Base-by-base conservation (phyloP, 1,284 basidiomycete species). In the Microbotryum saponariae region DNA sequence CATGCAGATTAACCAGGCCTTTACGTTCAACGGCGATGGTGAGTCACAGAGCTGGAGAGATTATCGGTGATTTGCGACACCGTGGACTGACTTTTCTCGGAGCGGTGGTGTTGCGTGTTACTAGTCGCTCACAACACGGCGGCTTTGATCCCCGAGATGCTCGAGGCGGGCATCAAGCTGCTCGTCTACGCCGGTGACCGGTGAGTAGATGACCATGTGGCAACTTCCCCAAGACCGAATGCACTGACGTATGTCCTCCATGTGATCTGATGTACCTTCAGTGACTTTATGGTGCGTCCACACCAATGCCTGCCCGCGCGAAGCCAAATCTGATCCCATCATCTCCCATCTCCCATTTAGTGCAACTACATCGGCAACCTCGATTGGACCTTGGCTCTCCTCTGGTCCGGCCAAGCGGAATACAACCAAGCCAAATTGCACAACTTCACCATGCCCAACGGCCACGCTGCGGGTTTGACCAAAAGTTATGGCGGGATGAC, bases 131-230 rank as follows among this genome's bases (percentile, higher is more conserved):
- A 86, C 74, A 85, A 91, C 76, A 83, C 84, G 51, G 86, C 87
- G 7, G 76, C 76, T 21, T 79, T 92, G 7, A 79, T 94, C 14
- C 84, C 87, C 18, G 82, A 85, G 51, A 78, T 94, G 9, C 79
- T 93, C 58, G 82, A 88, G 60, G 82, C 83, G 62, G 88, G 87
- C 49, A 79, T 92, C 55, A 78, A 88, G 60, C 77, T 93, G 44
- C 77, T 92, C 47, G 84, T 91, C 45, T 92, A 91, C 72, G 87
- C 88, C 59, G 89, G 88, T 27, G 86, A 88, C 9, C 71, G 85
- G 87, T 80, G 91, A 92, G 75, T 85, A 86, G 78, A 86, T 76
- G 42, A 14, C 50, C 25, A 23, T 27, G 23, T 23, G 14, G 31
- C 20, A 23, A 29, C 29, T 21, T 25, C n/a, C 31, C 50, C 9